These are phyloP conservation scores for Asterochloris sp. DNA, from an alignment of 139 green algal species.

Conservation along the genomic window DNA sequence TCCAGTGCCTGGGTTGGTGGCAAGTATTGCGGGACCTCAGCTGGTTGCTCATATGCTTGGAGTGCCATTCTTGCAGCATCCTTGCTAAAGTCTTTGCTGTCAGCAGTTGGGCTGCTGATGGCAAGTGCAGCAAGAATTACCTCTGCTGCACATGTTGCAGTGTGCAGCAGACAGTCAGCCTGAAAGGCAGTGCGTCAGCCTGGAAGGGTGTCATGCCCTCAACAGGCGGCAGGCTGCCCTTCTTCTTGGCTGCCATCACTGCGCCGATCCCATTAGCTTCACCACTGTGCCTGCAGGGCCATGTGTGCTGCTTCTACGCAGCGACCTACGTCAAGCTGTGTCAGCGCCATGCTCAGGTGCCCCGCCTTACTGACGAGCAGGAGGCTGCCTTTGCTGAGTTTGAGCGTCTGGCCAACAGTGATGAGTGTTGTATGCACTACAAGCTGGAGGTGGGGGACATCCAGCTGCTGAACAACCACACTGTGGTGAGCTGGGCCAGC, in stretches of 20 bases:
- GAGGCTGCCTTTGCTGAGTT: slow-evolving; percentile 26
- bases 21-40: no score
- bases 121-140: no score
- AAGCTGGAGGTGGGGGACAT: slow-evolving; percentile 23
- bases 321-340: slow-evolving; percentile 39
- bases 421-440: slow-evolving; percentile 8
- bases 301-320: slow-evolving; percentile 32
- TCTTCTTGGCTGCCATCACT: not conserved
- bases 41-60: no score
- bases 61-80: no score
- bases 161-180: no score
- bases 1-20: no score
- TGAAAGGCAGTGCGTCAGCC: no score
- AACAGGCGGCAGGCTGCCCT: not conserved
- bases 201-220: no score
- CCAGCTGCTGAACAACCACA: slow-evolving; percentile 22
- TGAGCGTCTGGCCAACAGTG: not conserved
- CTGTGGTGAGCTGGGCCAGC: slow-evolving; percentile 14
- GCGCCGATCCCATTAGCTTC: not conserved
- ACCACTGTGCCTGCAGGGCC: not conserved
- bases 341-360: slow-evolving; percentile 42
- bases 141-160: no score
- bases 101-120: no score
- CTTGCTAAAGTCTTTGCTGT: no score
- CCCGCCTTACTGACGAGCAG: slow-evolving; percentile 38